phyloP scores from a whole-genome alignment of 2,329 filamentous ascomycete genomes.

The Aspergillus fumigatus region DNA sequence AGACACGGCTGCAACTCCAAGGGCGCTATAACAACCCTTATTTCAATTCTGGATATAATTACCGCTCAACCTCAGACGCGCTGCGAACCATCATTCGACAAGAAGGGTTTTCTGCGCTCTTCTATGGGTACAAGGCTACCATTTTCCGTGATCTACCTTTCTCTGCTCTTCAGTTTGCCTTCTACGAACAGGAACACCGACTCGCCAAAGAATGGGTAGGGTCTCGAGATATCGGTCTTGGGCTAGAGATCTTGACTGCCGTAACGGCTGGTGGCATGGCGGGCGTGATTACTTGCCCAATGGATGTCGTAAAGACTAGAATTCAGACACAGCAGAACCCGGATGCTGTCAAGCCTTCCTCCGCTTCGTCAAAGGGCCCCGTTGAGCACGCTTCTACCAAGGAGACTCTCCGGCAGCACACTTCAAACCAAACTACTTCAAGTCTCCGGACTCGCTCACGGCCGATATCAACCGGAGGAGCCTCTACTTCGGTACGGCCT shows the following conservation, averaged over 20 bases:
- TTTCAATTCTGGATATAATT: slow-evolving; percentile 95
- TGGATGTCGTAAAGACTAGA: slow-evolving; percentile 95
- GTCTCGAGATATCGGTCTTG: slow-evolving; percentile 76
- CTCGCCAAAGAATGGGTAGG: slow-evolving; percentile 75
- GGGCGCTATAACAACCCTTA: slow-evolving; percentile 92
- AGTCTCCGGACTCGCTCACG: slow-evolving; percentile 54
- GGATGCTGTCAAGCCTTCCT: slow-evolving; percentile 21
- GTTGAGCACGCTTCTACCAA: slow-evolving; percentile 23
- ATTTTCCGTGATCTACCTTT: slow-evolving; percentile 92
- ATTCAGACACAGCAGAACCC: slow-evolving; percentile 85
- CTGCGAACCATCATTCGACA: slow-evolving; percentile 74
- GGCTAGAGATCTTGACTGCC: slow-evolving; percentile 82
- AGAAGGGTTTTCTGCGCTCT: slow-evolving; percentile 81
- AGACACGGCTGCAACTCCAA: slow-evolving; percentile 93
- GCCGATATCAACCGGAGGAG: slow-evolving; percentile 82
- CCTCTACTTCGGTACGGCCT: slow-evolving; percentile 73
- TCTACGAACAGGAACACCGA: slow-evolving; percentile 90
- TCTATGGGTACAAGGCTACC: slow-evolving; percentile 96
- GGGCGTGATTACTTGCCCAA: slow-evolving; percentile 87
- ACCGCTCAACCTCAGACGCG: slow-evolving; percentile 78
- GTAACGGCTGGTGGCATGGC: slow-evolving; percentile 87
- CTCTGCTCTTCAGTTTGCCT: slow-evolving; percentile 93
- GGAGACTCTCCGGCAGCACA: slow-evolving; percentile 26
- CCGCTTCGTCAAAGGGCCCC: slow-evolving; percentile 25
- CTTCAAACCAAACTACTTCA: slow-evolving; percentile 20